Evolutionary conservation across 2,329 filamentous ascomycete species (phyloP).

Genomic region (Arthroderma uncinatum): DNA sequence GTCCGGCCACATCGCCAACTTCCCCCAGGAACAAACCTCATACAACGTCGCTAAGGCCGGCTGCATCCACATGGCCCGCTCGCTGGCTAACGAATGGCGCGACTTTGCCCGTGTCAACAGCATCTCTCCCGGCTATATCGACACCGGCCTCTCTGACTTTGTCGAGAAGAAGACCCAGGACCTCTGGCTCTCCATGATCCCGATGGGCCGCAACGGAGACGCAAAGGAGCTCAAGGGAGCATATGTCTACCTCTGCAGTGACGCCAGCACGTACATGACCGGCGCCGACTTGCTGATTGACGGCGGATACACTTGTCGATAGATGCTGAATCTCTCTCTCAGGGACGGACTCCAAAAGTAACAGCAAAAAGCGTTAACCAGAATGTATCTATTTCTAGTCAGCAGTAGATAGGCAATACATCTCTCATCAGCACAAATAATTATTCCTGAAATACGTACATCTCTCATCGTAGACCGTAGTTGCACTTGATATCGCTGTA

Average conservation of each 20-base stretch:
- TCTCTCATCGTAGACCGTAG: too few relatives aligned
- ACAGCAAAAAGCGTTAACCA: not conserved
- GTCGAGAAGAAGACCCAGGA: conserved; percentile 45
- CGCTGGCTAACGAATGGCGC: conserved; percentile 58
- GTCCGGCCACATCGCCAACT: conserved; percentile 46
- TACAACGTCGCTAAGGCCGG: conserved; percentile 57
- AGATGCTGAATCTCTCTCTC: not conserved
- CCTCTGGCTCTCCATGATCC: conserved; percentile 45
- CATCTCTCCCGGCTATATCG: conserved; percentile 58
- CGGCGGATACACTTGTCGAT: conserved; percentile 46
- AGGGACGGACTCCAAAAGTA: too few relatives aligned
- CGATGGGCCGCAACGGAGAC: conserved; percentile 52
- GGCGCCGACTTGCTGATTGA: conserved; percentile 59
- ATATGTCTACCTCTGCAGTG: conserved; percentile 63
- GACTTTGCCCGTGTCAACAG: conserved; percentile 58
- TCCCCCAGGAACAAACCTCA: conserved; percentile 54
- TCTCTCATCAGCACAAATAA: not conserved
- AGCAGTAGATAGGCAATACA: too few relatives aligned
- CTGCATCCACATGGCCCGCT: conserved; percentile 53
- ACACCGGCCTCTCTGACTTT: conserved; percentile 56
- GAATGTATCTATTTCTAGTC: not conserved
- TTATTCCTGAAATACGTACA: not conserved
- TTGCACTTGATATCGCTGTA: not conserved
- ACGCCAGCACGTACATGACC: conserved; percentile 65
- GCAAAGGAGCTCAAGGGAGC: conserved; percentile 63